These are phyloP conservation scores for Atalantia buxifolia DNA, from an alignment of 345 rosid genomes.

Conservation along the genomic window DNA sequence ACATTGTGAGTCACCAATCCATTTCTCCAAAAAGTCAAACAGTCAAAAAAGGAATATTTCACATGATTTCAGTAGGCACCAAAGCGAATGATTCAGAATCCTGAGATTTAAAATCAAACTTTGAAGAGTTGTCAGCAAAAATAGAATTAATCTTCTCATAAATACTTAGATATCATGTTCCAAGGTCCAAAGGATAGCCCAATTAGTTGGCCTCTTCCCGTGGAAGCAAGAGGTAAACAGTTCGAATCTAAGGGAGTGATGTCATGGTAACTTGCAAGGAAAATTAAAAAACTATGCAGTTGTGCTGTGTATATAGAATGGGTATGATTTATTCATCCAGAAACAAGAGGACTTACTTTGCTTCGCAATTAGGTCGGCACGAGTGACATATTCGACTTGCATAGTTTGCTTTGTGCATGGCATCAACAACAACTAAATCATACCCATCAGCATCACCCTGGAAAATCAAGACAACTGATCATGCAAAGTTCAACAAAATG, in stretches of 20 bases:
- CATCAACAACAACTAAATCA: conserved; percentile 99
- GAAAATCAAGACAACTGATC: conserved; percentile 23
- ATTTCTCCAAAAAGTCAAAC: not conserved
- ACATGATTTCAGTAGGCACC: not conserved
- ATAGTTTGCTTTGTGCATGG: conserved; percentile 99
- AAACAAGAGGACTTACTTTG: conserved; percentile 62
- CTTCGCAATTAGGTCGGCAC: conserved; percentile 99
- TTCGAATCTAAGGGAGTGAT: too few species aligned
- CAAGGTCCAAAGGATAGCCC: not conserved
- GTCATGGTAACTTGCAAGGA: not conserved
- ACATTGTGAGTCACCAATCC: not conserved
- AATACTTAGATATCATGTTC: not conserved
- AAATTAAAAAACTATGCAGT: not conserved
- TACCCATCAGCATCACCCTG: conserved; percentile 99
- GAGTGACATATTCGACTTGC: conserved; percentile 99
- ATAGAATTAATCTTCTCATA: not conserved
- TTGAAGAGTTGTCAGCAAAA: not conserved
- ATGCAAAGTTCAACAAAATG: conserved; percentile 21
- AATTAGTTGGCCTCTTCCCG: too few species aligned
- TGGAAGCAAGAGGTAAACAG: too few species aligned
- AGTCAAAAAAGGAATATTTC: not conserved
- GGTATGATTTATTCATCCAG: not conserved
- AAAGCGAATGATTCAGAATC: not conserved
- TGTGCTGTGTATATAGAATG: too few species aligned
- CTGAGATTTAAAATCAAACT: not conserved